Base-by-base conservation (phyloP, 179 eudicot genomes). In the Gypsophila paniculata region DNA sequence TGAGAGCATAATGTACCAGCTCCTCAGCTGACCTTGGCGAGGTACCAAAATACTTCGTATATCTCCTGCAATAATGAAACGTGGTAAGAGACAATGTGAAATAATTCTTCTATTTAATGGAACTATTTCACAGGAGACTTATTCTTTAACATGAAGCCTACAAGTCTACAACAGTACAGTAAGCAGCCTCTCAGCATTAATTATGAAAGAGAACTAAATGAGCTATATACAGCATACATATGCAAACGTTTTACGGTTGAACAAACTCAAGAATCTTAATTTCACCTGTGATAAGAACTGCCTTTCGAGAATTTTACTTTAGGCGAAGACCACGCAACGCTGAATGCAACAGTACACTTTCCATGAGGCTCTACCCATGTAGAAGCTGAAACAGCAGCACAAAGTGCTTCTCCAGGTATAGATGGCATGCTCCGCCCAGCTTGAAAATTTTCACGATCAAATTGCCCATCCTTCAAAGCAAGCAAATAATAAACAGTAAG, bases 351-450 rank as follows among this genome's bases (percentile, higher is more conserved):
- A 26, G 97, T 94, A 83, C 92, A 84, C 81, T 87, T 94, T 75
- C 99, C 99, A 78, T 92, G 94, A 79, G 97, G 91, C 80, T 94
- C 97, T 73, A 92, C 97, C 97, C 97, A 92, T 44, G 96, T 62
- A 25, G 95, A 88, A 80, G 97, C 99, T 74, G 95, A 88, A 67
- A 91, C 93, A 3, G 96, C 97, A 67, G 96, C 96, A 81, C 97
- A 94, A 54, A 75, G 84, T 62, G 99, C 78, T 62, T 94, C 99
- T 26, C 97, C 99, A 61, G 90, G 88, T 73, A 84, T 82, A 36
- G 99, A 91, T 71, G 99, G 97, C 86, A 84, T 86, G 87, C 89
- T 94, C 57, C 88, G 87, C 71, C 96, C 97, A 73, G 81, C 76
- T 71, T 76, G 72, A 72, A 87, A 92, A 74, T 92, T 90, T 76